Evolutionary conservation across 345 rosid genomes (phyloP), one percentile per base, ranked within the genome.

Genomic region (Anastatica hierochuntica): DNA sequence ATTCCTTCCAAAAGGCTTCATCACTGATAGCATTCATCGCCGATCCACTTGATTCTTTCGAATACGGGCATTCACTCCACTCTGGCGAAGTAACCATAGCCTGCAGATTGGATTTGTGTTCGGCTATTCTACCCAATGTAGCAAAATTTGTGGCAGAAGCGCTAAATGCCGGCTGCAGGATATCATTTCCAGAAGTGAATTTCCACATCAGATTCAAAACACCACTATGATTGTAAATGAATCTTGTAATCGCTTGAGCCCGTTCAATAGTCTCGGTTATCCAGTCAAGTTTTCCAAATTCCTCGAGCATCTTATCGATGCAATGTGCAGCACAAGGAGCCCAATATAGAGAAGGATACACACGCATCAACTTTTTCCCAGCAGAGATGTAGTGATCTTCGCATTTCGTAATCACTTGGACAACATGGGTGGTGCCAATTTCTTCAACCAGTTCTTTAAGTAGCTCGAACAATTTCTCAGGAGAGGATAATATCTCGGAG

Each of bases 61-160:
- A 80, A 58, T 75, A 75, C 0, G 68, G 74, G 60, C 82, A 79
- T 45, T 85, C 85, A 45, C 76, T 63, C 98, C 98, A 88, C 69
- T 88, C 95, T 19, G 79, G 74, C 17, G 95, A 86, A 47, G 83
- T 79, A 60, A 84, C 76, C 95, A 86, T 86, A n/a, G 69, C 65
- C 76, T 86, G 84, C 68, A 90, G 62, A 64, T 76, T 73, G 31
- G 66, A 75, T 53, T 78, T 82, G 11, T 77, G 74, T 51, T 76
- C 72, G 27, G 73, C 67, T 70, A 90, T 68, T 56, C 81, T 68
- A 52, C 61, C 71, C 77, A 90, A 68, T 3, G 81, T 72, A 17
- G 73, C 65, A 21, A 90, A 90, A 75, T 76, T 76, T 17, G 97
- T 73, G 12, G 94, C 85, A 7, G 79, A 74, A 14, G 66, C 77